These are phyloP conservation scores for Kluyveromyces sp. DNA, from an alignment of 1,139 yeast species.

Conservation along the genomic window DNA sequence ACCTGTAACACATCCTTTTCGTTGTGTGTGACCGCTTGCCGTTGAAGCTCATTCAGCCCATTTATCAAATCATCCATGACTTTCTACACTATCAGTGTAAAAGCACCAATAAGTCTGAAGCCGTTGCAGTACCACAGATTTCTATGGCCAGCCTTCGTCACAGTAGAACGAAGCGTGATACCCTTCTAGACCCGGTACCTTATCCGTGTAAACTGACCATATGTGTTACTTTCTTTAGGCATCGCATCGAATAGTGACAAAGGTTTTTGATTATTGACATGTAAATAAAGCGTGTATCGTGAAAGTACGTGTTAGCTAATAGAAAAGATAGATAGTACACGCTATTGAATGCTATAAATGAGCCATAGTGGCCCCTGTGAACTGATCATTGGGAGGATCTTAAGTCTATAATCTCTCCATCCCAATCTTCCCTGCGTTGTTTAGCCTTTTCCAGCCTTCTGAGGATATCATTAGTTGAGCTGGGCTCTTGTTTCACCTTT, in stretches of 20 bases:
- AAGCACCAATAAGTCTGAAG: neutral
- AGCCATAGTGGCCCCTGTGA: too few relatives aligned
- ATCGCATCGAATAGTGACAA: too few relatives aligned
- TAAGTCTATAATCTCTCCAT: slow-evolving; percentile 7
- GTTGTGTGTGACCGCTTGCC: slow-evolving; percentile 49
- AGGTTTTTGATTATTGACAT: neutral
- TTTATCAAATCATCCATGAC: slow-evolving; percentile 3
- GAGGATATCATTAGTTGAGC: slow-evolving; percentile 27
- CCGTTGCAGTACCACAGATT: neutral
- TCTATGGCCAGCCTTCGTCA: too few relatives aligned
- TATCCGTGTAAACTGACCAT: too few relatives aligned
- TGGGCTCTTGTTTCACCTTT: slow-evolving; percentile 21
- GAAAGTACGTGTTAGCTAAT: too few relatives aligned
- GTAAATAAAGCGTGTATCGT: neutral
- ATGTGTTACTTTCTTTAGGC: too few relatives aligned
- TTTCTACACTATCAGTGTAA: neutral
- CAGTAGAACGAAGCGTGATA: too few relatives aligned
- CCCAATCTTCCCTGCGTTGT: slow-evolving; percentile 19
- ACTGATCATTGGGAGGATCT: slow-evolving; percentile 2
- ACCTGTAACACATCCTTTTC: slow-evolving; percentile 57
- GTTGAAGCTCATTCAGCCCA: slow-evolving; percentile 51
- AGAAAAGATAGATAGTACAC: too few relatives aligned
- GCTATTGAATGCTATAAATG: neutral
- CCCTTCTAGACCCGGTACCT: too few relatives aligned
- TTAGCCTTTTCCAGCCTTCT: slow-evolving; percentile 28